phyloP scores from a whole-genome alignment of 257 asterid species.

The Fraxinus cuspidata region DNA sequence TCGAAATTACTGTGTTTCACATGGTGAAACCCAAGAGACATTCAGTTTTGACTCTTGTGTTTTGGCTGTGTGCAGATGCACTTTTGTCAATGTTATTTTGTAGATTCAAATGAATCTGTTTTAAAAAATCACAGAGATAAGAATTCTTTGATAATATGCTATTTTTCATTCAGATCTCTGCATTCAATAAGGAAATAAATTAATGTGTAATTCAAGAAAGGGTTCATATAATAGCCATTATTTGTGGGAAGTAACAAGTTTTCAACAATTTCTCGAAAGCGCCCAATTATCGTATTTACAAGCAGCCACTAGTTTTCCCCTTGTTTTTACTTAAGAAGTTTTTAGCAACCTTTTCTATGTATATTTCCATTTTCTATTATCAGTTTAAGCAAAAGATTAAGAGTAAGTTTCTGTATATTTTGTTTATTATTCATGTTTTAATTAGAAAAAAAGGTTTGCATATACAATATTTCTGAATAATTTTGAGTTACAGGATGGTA shows the following conservation, averaged over 20 bases:
- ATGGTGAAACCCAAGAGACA: not conserved
- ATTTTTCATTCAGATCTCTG: not conserved
- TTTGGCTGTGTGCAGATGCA: not conserved
- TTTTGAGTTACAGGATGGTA: not conserved
- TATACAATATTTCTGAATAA: conserved; percentile 13
- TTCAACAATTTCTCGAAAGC: not conserved
- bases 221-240: not conserved
- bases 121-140: too few species aligned
- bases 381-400: too few species aligned
- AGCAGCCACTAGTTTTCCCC: too few species aligned
- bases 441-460: not conserved
- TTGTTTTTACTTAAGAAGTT: too few species aligned
- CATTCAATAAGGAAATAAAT: not conserved
- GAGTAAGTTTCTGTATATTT: too few species aligned
- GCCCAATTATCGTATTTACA: too few species aligned
- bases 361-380: too few species aligned
- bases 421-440: not conserved
- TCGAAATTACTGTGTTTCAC: not conserved
- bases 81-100: not conserved
- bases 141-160: not conserved
- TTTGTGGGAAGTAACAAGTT: not conserved
- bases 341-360: not conserved
- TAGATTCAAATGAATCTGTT: not conserved
- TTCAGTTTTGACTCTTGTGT: not conserved
- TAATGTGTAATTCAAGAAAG: not conserved